These are phyloP conservation scores for Juglanconis oblonga DNA, from an alignment of 2,329 filamentous ascomycete genomes.

Conservation along the genomic window DNA sequence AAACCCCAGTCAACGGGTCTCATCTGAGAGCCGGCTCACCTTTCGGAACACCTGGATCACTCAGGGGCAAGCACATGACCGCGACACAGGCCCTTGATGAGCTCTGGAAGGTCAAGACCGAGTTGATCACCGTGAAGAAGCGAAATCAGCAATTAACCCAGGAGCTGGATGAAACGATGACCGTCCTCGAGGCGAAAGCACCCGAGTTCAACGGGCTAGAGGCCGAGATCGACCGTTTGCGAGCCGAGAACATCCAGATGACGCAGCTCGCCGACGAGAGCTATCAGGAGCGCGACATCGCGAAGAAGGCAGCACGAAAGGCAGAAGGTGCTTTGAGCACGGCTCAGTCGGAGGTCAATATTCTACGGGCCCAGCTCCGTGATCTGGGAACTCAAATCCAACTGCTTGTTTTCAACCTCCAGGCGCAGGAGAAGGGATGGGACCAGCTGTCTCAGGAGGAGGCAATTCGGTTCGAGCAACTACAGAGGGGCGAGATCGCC, in stretches of 20 bases:
- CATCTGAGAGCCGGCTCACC: constrained; percentile 52
- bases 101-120: constrained; percentile 65
- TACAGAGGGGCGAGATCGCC: constrained; percentile 72
- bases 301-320: constrained; percentile 75
- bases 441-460: constrained; percentile 71
- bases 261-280: constrained; percentile 81
- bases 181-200: constrained; percentile 77
- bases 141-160: constrained; percentile 71
- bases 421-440: constrained; percentile 76
- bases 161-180: constrained; percentile 81
- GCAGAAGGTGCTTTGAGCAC: constrained; percentile 69
- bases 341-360: constrained; percentile 66
- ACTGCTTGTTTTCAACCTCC: constrained; percentile 82
- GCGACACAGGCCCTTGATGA: constrained; percentile 64
- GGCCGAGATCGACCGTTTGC: constrained; percentile 74
- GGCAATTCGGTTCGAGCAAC: constrained; percentile 69
- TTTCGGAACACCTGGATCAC: constrained; percentile 58
- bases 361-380: constrained; percentile 81
- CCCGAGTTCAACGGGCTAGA: constrained; percentile 87
- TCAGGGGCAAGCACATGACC: constrained; percentile 55
- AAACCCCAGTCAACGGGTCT: constrained; percentile 62
- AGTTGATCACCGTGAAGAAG: constrained; percentile 71
- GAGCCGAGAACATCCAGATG: constrained; percentile 78
- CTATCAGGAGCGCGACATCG: constrained; percentile 74
- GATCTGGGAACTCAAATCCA: constrained; percentile 90